Percentiles rank a stretch among this genome's conserved stretches.
Evolutionary conservation across 306 rosid genomes (phyloP).

Genomic region (Sesbania bispinosa): DNA sequence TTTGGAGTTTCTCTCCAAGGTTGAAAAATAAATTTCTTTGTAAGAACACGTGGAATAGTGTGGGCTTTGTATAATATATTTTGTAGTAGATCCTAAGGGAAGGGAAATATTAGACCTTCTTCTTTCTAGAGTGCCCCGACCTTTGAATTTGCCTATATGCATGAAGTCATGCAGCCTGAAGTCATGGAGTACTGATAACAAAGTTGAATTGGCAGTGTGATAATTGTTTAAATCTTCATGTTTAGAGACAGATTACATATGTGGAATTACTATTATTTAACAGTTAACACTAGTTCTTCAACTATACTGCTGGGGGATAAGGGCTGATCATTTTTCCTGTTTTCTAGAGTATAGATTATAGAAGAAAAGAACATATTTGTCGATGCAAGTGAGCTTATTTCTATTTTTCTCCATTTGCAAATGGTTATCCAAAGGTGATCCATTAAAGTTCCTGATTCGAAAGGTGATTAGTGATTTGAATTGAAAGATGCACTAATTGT

Average conservation of each 20-base stretch:
- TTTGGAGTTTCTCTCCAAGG: neutral
- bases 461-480: slow-evolving; percentile 15
- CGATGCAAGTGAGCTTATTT: slow-evolving; percentile 5
- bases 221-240: neutral
- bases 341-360: neutral
- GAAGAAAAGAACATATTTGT: neutral
- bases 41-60: neutral
- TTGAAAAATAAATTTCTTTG: neutral
- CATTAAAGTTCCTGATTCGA: neutral
- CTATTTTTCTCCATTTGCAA: neutral
- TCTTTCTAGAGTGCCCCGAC: neutral
- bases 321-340: neutral
- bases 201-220: neutral
- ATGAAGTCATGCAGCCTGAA: neutral
- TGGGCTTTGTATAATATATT: neutral
- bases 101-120: neutral
- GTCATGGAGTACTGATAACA: neutral
- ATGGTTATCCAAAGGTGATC: neutral
- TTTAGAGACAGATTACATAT: neutral
- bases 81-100: neutral
- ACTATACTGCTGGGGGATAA: neutral
- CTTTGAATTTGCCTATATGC: neutral
- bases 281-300: neutral
- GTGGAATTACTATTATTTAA: neutral
- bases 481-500: neutral